Conservation (phyloP, 176 grass and related monocot genomes). For the Miscanthus lutarioriparius region DNA sequence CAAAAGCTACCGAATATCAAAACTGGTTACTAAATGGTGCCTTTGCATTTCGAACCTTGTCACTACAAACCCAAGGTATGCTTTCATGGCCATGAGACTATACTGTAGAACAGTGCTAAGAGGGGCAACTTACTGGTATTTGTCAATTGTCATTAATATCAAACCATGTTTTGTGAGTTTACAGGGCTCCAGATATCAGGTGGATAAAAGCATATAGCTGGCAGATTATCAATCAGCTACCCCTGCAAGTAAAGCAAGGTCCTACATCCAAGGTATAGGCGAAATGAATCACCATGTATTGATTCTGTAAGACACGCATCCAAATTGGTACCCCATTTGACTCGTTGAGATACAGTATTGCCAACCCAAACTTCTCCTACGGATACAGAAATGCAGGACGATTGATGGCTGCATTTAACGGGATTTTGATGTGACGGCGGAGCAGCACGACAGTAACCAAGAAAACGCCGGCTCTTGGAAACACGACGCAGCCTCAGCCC, state of each 20-base stretch:
- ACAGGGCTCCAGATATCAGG: neutral
- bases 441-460: neutral
- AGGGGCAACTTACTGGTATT: neutral
- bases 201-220: neutral
- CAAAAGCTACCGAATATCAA: conserved; percentile 8
- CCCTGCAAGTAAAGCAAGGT: neutral
- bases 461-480: conserved; percentile 11
- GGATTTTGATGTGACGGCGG: neutral
- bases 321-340: neutral
- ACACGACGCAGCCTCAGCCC: neutral
- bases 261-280: neutral
- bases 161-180: neutral
- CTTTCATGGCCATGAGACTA: neutral
- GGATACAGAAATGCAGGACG: neutral
- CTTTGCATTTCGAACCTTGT: neutral
- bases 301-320: neutral
- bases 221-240: neutral
- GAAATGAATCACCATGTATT: neutral
- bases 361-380: neutral
- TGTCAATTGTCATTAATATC: neutral
- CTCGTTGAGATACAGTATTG: neutral
- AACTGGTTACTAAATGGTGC: neutral
- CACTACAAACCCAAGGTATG: neutral
- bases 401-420: neutral
- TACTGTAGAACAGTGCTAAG: neutral